Evolutionary conservation across 441 rosid species (phyloP).

Genomic region (Aleurites moluccanus): DNA sequence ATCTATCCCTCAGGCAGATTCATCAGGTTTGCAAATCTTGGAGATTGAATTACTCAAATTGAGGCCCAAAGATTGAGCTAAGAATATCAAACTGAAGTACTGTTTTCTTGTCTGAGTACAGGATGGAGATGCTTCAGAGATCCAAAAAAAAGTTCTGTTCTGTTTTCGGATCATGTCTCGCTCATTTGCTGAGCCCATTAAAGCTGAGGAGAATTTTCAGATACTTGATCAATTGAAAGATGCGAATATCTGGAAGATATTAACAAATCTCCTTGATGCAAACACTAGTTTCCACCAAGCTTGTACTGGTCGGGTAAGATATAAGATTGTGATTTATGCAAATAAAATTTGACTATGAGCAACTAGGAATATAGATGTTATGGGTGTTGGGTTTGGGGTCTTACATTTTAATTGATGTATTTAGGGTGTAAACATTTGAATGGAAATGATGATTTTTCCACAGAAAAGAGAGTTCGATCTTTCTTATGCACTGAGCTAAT

Average conservation of each 20-base stretch:
- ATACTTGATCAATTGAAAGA: slow-evolving; percentile 96
- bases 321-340: slow-evolving; percentile 16
- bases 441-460: neutral
- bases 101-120: slow-evolving; percentile 44
- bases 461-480: neutral
- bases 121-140: slow-evolving; percentile 81
- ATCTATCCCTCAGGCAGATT: slow-evolving; percentile 76
- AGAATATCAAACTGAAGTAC: slow-evolving; percentile 21
- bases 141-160: slow-evolving; percentile 72
- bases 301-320: slow-evolving; percentile 68
- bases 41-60: slow-evolving; percentile 21
- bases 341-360: slow-evolving; percentile 15
- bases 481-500: neutral
- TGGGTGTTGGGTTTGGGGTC: neutral
- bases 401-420: neutral
- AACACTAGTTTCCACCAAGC: slow-evolving; percentile 68
- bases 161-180: slow-evolving; percentile 95
- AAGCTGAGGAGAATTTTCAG: slow-evolving; percentile 89
- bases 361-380: neutral
- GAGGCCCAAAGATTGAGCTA: slow-evolving; percentile 20
- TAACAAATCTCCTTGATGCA: slow-evolving; percentile 72
- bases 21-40: slow-evolving; percentile 63
- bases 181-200: slow-evolving; percentile 74
- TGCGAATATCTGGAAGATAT: slow-evolving; percentile 89
- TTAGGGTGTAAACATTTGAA: neutral